Conservation (phyloP, 495 filamentous ascomycete genomes). For the Staphylotrichum longicolle region DNA sequence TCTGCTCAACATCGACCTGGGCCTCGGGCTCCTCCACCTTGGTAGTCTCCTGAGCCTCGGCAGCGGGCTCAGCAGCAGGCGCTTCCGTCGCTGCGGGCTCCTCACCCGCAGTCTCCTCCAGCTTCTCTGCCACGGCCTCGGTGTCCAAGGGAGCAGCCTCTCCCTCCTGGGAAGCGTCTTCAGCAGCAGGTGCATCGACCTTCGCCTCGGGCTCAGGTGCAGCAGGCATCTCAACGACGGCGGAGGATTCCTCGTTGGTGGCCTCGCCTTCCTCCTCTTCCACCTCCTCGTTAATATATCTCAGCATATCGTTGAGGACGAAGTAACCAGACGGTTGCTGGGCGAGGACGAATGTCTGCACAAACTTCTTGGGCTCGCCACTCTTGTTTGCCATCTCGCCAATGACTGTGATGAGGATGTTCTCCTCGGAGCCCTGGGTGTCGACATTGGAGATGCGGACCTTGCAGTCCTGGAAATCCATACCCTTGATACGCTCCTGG, state of each 20-base stretch:
- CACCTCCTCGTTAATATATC: conserved; percentile 81
- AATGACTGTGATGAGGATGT: conserved; percentile 95
- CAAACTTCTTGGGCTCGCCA: conserved; percentile 86
- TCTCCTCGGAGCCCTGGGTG: conserved; percentile 84
- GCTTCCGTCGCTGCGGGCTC: conserved; percentile 42
- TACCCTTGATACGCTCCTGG: conserved; percentile 85
- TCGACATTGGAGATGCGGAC: conserved; percentile 98
- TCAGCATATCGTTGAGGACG: conserved; percentile 95
- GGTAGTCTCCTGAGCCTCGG: conserved; percentile 45
- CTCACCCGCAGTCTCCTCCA: conserved; percentile 45
- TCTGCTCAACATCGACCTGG: conserved; percentile 37
- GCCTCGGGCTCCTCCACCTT: conserved; percentile 47
- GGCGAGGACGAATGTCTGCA: conserved; percentile 97
- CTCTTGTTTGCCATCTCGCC: conserved; percentile 95
- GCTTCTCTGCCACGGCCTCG: conserved; percentile 49
- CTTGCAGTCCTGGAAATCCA: conserved; percentile 97
- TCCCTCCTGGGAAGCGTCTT: conserved; percentile 44
- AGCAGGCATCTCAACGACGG: conserved; percentile 45
- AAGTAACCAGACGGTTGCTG: conserved; percentile 97
- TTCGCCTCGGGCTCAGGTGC: conserved; percentile 44
- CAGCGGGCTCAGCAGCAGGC: conserved; percentile 46
- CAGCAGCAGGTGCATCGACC: conserved; percentile 19
- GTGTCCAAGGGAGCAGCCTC: conserved; percentile 50
- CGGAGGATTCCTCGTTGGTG: conserved; percentile 37
- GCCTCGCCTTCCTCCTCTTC: conserved; percentile 53